Base-by-base conservation (phyloP, 345 rosid genomes). In the Linum usitatissimum region DNA sequence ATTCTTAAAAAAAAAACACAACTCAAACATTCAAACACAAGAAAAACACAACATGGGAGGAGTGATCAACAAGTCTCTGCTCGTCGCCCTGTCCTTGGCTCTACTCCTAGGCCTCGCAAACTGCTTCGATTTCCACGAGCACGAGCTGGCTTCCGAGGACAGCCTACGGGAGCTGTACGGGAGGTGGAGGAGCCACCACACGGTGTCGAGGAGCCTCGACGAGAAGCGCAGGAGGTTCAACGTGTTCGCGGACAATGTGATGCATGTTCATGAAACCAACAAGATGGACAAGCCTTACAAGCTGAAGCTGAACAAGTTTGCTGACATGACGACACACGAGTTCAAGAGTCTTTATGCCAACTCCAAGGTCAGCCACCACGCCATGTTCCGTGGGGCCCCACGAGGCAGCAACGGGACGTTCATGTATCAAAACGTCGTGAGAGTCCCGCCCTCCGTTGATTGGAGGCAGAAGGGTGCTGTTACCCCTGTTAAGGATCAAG, bases 101-200 rank as follows among this genome's bases (percentile, higher is more conserved):
- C 49, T 85, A 67, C 67, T 85, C 63, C 66, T 81, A 15, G 79
- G 76, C 40, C 60, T 70, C 0, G 69, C 79, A 2, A 63, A 78
- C 62, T 53, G 95, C 72, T 77, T 92, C 39, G 95, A 92, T 58
- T 82, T 79, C 79, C 81, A 80, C 21, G 85, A 84, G 49, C 79
- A 73, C 64, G 95, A 92, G 9, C 60, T 92, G 66, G 85, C 60
- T 10, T 75, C 89, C 0, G 95, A 91, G 51, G 84, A 91, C 18
- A 78, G 78, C 31, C 64, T 89, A 64, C 81, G 91, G 95, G 86
- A 81, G 21, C 60, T 91, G 56, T 91, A 89, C 19, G 95, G 88
- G 81, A 73, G 87, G 60, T 86, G 96, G 96, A 83, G 90, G 73
- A 84, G 86, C 70, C 91, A 91, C 66, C 93, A 91, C 79, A 82